Conservation (phyloP, 768 basidiomycete species). For the Mycena latifolia region DNA sequence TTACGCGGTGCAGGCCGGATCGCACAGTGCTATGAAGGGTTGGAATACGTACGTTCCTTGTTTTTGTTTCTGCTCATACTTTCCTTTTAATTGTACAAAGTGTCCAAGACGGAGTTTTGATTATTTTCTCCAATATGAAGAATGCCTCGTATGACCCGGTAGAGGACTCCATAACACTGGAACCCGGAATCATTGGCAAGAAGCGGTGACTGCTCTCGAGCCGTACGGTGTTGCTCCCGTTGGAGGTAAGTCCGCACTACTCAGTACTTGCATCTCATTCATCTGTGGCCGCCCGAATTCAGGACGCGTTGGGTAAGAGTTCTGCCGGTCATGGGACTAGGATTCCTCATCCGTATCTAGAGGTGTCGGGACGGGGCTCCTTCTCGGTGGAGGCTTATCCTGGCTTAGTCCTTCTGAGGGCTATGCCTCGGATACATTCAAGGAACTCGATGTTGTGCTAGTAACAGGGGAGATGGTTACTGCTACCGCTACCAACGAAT, state of each 20-base stretch:
- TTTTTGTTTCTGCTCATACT: not conserved
- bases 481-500: slow-evolving; percentile 53
- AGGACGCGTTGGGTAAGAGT: slow-evolving; percentile 32
- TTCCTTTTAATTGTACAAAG: slow-evolving; percentile 35
- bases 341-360: slow-evolving; percentile 35
- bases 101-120: slow-evolving; percentile 41
- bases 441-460: slow-evolving; percentile 57
- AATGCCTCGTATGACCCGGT: slow-evolving; percentile 47
- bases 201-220: slow-evolving; percentile 50
- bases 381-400: slow-evolving; percentile 45
- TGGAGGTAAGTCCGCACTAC: slow-evolving; percentile 44
- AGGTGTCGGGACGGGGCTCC: slow-evolving; percentile 57
- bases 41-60: slow-evolving; percentile 36
- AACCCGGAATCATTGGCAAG: slow-evolving; percentile 59
- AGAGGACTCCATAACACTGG: slow-evolving; percentile 52
- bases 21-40: slow-evolving; percentile 41
- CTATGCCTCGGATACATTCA: slow-evolving; percentile 53
- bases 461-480: slow-evolving; percentile 55
- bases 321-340: no score
- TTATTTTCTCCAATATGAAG: slow-evolving; percentile 39
- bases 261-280: not conserved
- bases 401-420: slow-evolving; percentile 54
- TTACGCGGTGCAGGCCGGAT: slow-evolving; percentile 41
- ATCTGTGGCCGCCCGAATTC: not conserved
- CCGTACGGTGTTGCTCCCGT: slow-evolving; percentile 56